phyloP scores from a whole-genome alignment of 73 alveolate species.

The Tetrahymena elliotti region DNA sequence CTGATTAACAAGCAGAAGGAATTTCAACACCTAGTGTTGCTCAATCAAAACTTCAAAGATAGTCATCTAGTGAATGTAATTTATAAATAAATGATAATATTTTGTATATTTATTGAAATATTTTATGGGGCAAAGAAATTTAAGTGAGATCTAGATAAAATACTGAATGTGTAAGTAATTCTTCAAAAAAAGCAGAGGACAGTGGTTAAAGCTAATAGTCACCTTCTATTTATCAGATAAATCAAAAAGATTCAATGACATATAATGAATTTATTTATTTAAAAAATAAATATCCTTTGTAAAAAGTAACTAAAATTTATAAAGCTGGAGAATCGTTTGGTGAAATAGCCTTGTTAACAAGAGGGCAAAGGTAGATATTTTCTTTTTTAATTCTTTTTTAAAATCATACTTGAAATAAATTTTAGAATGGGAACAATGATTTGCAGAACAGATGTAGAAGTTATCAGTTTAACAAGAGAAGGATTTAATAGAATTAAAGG shows the following conservation, averaged over 20 bases:
- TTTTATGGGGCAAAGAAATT: neutral
- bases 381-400: no score
- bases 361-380: neutral
- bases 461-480: neutral
- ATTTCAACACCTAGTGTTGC: neutral
- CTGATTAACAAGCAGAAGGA: neutral
- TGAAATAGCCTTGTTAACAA: neutral
- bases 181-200: neutral
- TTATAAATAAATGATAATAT: neutral
- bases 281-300: neutral
- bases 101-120: no score
- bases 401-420: no score
- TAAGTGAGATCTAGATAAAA: no score
- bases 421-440: neutral
- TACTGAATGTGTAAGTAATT: neutral
- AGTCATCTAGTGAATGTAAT: neutral
- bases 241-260: neutral
- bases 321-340: neutral
- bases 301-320: neutral
- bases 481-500: neutral
- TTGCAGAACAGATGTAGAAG: neutral
- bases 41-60: neutral
- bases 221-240: neutral
- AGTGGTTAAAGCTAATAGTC: no score
- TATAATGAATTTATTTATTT: neutral